Evolutionary conservation across 2,329 filamentous ascomycete genomes (phyloP).

Genomic region (Biscogniauxia mediterranea): DNA sequence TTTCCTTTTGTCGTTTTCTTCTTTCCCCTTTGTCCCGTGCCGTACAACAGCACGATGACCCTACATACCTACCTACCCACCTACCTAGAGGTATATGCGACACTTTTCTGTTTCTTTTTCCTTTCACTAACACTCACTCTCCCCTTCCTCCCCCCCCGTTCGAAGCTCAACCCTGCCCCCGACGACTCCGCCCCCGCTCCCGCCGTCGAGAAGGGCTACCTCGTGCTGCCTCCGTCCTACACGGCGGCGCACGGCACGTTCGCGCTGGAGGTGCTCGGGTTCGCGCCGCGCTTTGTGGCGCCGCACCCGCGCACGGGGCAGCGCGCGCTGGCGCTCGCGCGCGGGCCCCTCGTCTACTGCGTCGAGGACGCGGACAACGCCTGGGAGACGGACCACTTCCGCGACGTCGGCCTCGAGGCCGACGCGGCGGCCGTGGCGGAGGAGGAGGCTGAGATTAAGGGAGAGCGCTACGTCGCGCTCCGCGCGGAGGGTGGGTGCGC

Average conservation of each 20-base stretch:
- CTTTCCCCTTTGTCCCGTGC: too few species aligned
- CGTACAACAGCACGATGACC: too few species aligned
- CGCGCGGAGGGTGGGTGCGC: slow-evolving; percentile 26
- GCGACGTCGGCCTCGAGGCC: slow-evolving; percentile 34
- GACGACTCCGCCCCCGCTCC: slow-evolving; percentile 20
- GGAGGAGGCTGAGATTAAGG: too few species aligned
- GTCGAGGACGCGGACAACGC: slow-evolving; percentile 57
- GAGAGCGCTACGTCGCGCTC: slow-evolving; percentile 30
- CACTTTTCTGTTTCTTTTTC: too few species aligned
- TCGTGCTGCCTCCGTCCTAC: slow-evolving; percentile 44
- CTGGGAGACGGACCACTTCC: slow-evolving; percentile 57
- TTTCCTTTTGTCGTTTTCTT: too few species aligned
- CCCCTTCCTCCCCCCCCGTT: too few species aligned
- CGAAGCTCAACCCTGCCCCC: slow-evolving; percentile 34
- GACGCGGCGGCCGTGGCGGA: slow-evolving; percentile 22
- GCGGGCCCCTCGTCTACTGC: slow-evolving; percentile 60
- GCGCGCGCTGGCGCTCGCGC: slow-evolving; percentile 48
- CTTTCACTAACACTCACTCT: too few species aligned
- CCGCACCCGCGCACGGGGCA: slow-evolving; percentile 58
- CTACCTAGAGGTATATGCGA: too few species aligned
- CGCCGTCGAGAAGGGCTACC: slow-evolving; percentile 47
- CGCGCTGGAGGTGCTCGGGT: slow-evolving; percentile 42
- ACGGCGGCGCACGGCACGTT: slow-evolving; percentile 40
- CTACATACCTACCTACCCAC: not conserved
- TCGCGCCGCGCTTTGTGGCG: slow-evolving; percentile 47